Base-by-base conservation (phyloP, 2,329 filamentous ascomycete species). In the Claviceps paspali region DNA sequence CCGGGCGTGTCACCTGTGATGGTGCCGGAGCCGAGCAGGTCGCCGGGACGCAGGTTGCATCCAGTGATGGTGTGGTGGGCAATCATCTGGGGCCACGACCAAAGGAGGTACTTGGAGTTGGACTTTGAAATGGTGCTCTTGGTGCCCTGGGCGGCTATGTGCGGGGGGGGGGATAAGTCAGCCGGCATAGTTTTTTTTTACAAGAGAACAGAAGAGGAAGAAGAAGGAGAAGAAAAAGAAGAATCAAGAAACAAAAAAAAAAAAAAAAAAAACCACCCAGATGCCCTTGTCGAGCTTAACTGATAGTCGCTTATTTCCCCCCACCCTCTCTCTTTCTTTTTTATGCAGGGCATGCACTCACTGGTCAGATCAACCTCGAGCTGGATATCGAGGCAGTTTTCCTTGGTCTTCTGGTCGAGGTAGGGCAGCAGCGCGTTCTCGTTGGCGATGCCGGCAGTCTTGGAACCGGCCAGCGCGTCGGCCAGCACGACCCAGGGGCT, bases 51-150 rank as follows among this genome's bases (percentile, higher is more conserved):
- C 59, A 91, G 67, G 6, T 78, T 76, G 55, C 83, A 91, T 6
- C 83, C 83, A 0, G 76, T 80, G 40, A 84, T 70, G 3, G 79
- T 78, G 54, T 91, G 83, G 56, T 91, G 83, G 0, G 83, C 72
- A 24, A 91, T 63, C 82, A 88, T 87, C 52, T 91, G 84, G 1
- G 80, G 70, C 61, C 85, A 91, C 0, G 82, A 87, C 68, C 76
- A 91, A 2, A 88, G 65, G 1, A 91, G 63, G 35, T 65, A 56
- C 15, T 46, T 53, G 1, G 57, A 54, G 34, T 50, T 60, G 5
- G 58, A 59, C 30, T 46, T 49, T 12, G 46, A 51, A 10, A 62
- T 49, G n/a, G 51, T 48, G 2, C 48, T 55, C 32, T 50, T 57
- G 32, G 52, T 45, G 4, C 55, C 56, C 8, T 44, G 42, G 24